Base-by-base conservation (phyloP, 495 filamentous ascomycete species). In the Penicillium lividum region DNA sequence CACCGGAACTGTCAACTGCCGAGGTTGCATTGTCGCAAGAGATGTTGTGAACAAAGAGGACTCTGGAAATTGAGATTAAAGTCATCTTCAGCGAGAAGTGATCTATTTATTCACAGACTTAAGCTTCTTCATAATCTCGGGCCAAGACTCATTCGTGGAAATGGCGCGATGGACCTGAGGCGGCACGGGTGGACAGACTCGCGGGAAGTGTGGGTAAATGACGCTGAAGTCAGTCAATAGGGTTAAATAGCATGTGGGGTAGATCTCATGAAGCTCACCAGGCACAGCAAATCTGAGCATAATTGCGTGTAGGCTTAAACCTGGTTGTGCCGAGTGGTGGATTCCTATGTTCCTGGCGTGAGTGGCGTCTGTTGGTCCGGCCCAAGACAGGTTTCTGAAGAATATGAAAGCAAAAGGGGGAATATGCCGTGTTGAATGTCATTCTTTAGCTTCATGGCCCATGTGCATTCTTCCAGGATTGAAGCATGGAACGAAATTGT, bases 11-110 rank as follows among this genome's bases (percentile, higher is more conserved):
- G 16, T 7, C 13, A 64, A 33, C 11, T 30, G 11, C n/a, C 36
- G 31, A 18, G 56, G 27, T 40, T 49, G 8, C 60, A 68, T 66
- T 13, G 29, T 34, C 7, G 42, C 49, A 22, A 22, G 22, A 40
- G 29, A 25, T 34, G 18, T 18, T n/a, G 13, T 33, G 28, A 31
- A 42, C 5, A 44, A n/a, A 0, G 22, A 1, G 15, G 6, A 16
- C 7, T 5, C 5, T 40, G 36, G 3, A 42, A 5, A 53, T 40
- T 36, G 8, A 38, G 16, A 13, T 11, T 31, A 28, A 18, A 27
- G 27, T 25, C 7, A 13, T n/a, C 28, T 25, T 9, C 18, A 27
- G 18, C 33, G 10, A 13, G 15, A 0, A 0, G 11, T 8, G 18
- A 34, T 30, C 27, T 53, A 42, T 38, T 30, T 43, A 38, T 29